Conservation (phyloP, 2,329 filamentous ascomycete species). For the Penicillium fuscoglaucum region DNA sequence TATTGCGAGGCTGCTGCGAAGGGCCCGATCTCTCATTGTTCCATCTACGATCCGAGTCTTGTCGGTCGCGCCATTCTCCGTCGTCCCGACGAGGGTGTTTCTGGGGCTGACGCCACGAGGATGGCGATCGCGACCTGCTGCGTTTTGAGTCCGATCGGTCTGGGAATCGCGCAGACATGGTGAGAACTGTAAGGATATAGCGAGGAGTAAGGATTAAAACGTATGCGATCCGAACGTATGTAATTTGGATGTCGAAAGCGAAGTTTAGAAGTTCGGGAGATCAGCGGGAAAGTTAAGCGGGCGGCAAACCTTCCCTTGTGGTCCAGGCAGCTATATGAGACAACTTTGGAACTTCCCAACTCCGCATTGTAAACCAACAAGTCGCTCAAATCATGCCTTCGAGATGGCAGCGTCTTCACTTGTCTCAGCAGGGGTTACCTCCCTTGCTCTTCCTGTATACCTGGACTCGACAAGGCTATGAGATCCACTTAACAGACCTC, state of each 20-base stretch:
- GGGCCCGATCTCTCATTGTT: constrained; percentile 26
- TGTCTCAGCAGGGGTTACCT: constrained; percentile 30
- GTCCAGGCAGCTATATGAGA: constrained; percentile 10
- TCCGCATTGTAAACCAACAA: background rate
- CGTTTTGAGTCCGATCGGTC: constrained; percentile 41
- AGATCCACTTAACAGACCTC: constrained; percentile 59
- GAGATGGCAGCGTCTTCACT: constrained; percentile 39
- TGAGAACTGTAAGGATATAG: background rate
- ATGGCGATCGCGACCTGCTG: constrained; percentile 45
- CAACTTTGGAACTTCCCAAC: background rate
- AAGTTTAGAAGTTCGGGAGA: constrained; percentile 22
- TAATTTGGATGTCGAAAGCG: constrained; percentile 9
- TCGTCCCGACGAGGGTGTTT: constrained; percentile 39
- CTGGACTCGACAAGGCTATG: constrained; percentile 46
- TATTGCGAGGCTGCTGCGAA: constrained; percentile 31
- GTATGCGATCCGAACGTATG: background rate
- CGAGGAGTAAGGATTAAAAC: background rate
- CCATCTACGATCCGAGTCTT: constrained; percentile 23
- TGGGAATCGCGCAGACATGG: constrained; percentile 37
- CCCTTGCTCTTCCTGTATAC: constrained; percentile 43
- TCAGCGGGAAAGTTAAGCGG: constrained; percentile 26
- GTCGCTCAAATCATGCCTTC: constrained; percentile 30
- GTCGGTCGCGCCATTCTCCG: constrained; percentile 30
- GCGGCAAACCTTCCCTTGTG: constrained; percentile 25
- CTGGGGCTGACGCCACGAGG: constrained; percentile 39